Evolutionary conservation across 1,284 basidiomycete genomes (phyloP), one percentile per base, ranked within the genome.

Genomic region (Sphagnurus paluster): DNA sequence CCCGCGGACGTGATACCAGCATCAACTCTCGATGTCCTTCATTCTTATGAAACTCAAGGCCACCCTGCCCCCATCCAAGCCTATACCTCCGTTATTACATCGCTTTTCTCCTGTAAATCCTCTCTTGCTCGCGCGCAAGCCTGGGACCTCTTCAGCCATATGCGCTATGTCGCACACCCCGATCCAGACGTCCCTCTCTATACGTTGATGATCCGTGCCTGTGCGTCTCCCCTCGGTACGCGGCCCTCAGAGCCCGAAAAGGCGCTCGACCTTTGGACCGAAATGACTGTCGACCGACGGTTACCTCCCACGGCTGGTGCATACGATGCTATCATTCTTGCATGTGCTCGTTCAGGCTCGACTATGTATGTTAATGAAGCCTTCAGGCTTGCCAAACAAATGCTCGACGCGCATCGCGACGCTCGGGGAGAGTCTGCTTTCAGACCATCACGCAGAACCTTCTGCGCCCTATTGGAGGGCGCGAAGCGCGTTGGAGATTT

Each of bases 81-180:
- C 2, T 90, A 90, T 58, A 79, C 80, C 4, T 73, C 77, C 23
- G 63, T 81, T 32, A 87, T 91, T 44, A 70, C 71, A 1, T 62
- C 76, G 17, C 80, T 91, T 23, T 77, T 87, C 53, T 71, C 71
- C n/a, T 67, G 71, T 3, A 59, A 67, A 41, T 66, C 74, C 23
- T 67, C 79, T 19, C 45, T 77, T 13, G 77, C 76, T 2, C 76
- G 77, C 32, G 84, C 87, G 0, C 83, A 90, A 49, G 93, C 90
- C 0, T 97, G 92, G 92, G 92, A 98, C 58, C 76, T 98, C 19
- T 98, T 93, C 64, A 74, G 90, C 2, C 94, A 98, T 64, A 97
- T 98, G 91, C 90, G 97, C 42, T 90, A 98, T 44, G 87, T 90
- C 5, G 92, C 95, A 0, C 93, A 99, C 60, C 84, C 93, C 0